A percentile compares a stretch with the other conserved stretches of the same genome.
Evolutionary conservation across 2,329 filamentous ascomycete species (phyloP).

Genomic region (Colletotrichum coccodes): DNA sequence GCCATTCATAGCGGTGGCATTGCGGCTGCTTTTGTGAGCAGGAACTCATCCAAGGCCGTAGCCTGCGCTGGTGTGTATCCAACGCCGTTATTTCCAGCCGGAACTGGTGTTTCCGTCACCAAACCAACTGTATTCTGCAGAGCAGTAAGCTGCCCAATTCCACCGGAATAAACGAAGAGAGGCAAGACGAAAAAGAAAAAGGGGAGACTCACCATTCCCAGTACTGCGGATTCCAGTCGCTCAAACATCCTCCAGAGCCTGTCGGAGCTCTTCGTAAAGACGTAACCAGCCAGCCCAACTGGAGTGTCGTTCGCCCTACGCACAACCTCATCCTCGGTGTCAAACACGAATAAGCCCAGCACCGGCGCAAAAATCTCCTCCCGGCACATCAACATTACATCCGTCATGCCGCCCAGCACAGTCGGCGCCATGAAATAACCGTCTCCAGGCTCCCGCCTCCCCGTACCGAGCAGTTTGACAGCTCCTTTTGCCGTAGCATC

Average conservation of each 20-base stretch:
- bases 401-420: constrained; percentile 74
- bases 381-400: constrained; percentile 71
- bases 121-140: constrained; percentile 24
- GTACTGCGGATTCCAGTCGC: constrained; percentile 71
- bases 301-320: constrained; percentile 74
- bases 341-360: constrained; percentile 76
- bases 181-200: too few species aligned
- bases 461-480: constrained; percentile 66
- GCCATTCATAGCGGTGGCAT: constrained; percentile 1
- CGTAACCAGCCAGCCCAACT: constrained; percentile 80
- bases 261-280: constrained; percentile 65
- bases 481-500: constrained; percentile 73
- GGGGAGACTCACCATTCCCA: constrained; percentile 55
- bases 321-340: constrained; percentile 77
- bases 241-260: constrained; percentile 56
- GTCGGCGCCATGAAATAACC: constrained; percentile 80
- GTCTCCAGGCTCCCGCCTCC: constrained; percentile 67
- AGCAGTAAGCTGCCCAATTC: background rate
- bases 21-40: constrained; percentile 22
- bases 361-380: constrained; percentile 85
- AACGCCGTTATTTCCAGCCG: constrained; percentile 5
- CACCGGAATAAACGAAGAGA: background rate
- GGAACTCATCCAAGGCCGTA: constrained; percentile 24
- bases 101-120: constrained; percentile 5
- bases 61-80: constrained; percentile 10